These are phyloP conservation scores for Cyberlindnera euphorbiiphila DNA, from an alignment of 805 yeast species.

Conservation along the genomic window DNA sequence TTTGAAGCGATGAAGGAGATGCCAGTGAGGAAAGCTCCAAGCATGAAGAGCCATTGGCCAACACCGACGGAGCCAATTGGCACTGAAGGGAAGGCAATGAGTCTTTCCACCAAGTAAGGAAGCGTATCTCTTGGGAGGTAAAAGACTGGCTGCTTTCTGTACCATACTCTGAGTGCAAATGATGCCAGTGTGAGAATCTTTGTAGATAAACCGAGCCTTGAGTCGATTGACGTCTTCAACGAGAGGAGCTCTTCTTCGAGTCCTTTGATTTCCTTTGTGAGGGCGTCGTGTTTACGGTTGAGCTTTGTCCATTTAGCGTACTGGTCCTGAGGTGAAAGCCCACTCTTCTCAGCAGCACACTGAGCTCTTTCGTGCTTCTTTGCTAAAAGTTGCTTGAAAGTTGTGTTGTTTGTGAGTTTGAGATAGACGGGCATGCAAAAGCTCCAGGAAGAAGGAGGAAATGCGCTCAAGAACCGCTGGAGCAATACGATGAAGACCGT, in stretches of 20 bases:
- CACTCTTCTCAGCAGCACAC: conserved; percentile 48
- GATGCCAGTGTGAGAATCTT: conserved; percentile 2
- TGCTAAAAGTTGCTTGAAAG: conserved; percentile 21
- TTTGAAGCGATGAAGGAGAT: conserved; percentile 23
- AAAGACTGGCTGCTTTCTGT: conserved; percentile 14
- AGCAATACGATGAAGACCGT: conserved; percentile 7
- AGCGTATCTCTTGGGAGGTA: conserved; percentile 12
- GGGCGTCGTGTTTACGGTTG: conserved; percentile 44
- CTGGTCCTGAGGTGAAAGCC: conserved; percentile 83
- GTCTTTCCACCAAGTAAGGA: conserved; percentile 9
- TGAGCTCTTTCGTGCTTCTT: conserved; percentile 42
- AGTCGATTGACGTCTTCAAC: conserved; percentile 5
- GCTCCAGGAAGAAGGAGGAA: conserved; percentile 11
- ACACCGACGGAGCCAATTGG: conserved; percentile 59
- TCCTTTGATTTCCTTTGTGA: conserved; percentile 10
- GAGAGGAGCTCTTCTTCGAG: conserved; percentile 6
- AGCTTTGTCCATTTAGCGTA: conserved; percentile 95
- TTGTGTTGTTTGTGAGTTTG: conserved; percentile 8
- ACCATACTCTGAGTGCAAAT: conserved; percentile 16
- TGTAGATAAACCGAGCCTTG: neutral
- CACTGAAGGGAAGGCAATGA: conserved; percentile 44
- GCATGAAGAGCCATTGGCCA: conserved; percentile 49
- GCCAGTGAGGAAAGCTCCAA: conserved; percentile 24
- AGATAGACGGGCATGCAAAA: conserved; percentile 10
- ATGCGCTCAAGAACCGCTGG: conserved; percentile 10